These are phyloP conservation scores for Kokia cookei DNA, from an alignment of 441 rosid species.

Conservation along the genomic window DNA sequence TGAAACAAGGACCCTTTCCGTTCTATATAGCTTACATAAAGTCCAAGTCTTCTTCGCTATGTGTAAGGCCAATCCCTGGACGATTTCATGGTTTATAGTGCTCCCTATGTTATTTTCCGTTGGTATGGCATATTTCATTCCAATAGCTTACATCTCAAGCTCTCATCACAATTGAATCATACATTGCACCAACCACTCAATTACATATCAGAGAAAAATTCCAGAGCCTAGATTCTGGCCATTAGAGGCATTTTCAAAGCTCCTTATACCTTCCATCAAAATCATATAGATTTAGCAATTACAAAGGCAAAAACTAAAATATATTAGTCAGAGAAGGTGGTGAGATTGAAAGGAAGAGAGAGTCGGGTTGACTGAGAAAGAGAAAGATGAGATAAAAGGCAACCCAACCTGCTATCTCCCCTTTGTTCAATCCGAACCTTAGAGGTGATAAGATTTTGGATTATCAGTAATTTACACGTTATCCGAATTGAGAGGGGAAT, in stretches of 20 bases:
- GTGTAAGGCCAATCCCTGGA: not conserved
- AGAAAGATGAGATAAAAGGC: not conserved
- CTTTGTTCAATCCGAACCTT: not conserved
- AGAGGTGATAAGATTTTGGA: not conserved
- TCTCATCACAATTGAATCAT: not conserved
- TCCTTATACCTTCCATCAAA: not conserved
- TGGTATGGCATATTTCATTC: not conserved
- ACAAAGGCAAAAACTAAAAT: not conserved
- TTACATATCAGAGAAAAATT: not conserved
- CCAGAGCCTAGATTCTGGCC: not conserved
- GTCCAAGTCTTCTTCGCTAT: not conserved
- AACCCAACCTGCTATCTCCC: not conserved
- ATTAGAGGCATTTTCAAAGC: not conserved
- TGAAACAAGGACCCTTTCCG: slow-evolving; percentile 9
- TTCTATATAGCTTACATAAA: not conserved
- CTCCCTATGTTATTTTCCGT: not conserved
- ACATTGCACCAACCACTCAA: not conserved
- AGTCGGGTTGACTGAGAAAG: not conserved
- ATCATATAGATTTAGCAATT: not conserved
- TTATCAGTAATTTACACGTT: not conserved
- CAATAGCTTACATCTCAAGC: not conserved
- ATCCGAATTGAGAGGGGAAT: no score
- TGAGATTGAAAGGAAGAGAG: not conserved
- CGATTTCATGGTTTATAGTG: not conserved
- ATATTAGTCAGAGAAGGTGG: not conserved